Evolutionary conservation across 1,284 basidiomycete species (phyloP).

Genomic region (Coniferiporia weirii): DNA sequence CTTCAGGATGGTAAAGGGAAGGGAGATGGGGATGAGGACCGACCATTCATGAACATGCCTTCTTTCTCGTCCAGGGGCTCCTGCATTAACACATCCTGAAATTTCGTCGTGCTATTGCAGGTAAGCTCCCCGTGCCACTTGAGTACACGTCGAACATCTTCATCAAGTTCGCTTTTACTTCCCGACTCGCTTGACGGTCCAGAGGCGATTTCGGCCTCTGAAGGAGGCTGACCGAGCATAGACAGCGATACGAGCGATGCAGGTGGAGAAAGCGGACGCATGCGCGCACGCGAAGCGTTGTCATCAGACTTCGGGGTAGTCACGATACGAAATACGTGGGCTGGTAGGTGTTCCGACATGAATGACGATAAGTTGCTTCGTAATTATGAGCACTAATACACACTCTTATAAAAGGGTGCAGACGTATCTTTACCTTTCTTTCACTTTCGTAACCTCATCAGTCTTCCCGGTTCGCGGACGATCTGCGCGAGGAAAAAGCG

Average conservation of each 20-base stretch:
- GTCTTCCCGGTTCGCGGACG: neutral
- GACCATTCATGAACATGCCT: constrained; percentile 49
- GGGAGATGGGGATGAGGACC: constrained; percentile 1
- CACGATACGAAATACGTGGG: constrained; percentile 32
- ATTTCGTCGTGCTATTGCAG: constrained; percentile 25
- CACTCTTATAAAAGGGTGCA: neutral
- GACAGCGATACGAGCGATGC: constrained; percentile 30
- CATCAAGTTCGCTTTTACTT: constrained; percentile 5
- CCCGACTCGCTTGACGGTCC: constrained; percentile 22
- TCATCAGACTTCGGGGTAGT: constrained; percentile 26
- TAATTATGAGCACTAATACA: neutral
- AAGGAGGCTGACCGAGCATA: constrained; percentile 36
- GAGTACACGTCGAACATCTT: constrained; percentile 24
- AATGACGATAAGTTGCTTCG: neutral
- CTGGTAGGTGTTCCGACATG: constrained; percentile 8
- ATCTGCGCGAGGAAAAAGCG: constrained; percentile 11
- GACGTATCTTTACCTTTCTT: too few relatives aligned
- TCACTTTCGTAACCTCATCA: neutral
- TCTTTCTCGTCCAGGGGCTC: constrained; percentile 51
- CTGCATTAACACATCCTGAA: constrained; percentile 37
- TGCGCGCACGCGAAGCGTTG: neutral
- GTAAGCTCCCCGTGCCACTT: constrained; percentile 26
- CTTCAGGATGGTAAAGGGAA: neutral
- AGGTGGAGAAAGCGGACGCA: constrained; percentile 25
- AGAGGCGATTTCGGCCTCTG: constrained; percentile 19